phyloP scores from a whole-genome alignment of 1,284 basidiomycete species.

The Melampsora americana region DNA sequence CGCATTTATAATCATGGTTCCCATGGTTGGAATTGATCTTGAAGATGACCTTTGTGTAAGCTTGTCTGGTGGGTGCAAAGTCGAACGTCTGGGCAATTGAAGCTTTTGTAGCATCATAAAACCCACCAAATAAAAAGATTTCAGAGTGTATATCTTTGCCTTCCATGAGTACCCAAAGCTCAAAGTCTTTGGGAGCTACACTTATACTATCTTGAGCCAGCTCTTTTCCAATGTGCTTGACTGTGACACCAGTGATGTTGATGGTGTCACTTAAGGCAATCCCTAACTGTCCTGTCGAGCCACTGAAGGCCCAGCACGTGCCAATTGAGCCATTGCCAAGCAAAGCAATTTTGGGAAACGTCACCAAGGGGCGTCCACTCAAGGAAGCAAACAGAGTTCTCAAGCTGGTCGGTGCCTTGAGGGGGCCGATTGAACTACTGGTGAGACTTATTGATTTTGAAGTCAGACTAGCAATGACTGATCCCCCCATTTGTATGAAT shows the following conservation, averaged over 20 bases:
- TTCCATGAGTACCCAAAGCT: constrained; percentile 16
- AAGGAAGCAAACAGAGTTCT: too few relatives aligned
- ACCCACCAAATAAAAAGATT: background rate
- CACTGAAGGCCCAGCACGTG: constrained; percentile 17
- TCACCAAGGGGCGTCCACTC: too few relatives aligned
- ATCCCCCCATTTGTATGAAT: too few relatives aligned
- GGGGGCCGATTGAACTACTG: too few relatives aligned
- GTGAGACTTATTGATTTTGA: too few relatives aligned
- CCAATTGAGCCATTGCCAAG: background rate
- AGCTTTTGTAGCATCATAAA: background rate
- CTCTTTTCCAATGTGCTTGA: background rate
- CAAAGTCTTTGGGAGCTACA: constrained; percentile 11
- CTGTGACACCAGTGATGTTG: background rate
- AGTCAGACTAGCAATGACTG: too few relatives aligned
- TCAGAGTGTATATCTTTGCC: background rate
- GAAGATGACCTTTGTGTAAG: background rate
- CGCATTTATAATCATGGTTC: background rate
- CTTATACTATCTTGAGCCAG: constrained; percentile 18
- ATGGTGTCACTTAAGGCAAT: background rate
- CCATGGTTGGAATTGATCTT: constrained; percentile 21
- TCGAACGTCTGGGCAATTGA: too few relatives aligned
- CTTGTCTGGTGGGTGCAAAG: background rate
- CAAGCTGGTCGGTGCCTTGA: too few relatives aligned
- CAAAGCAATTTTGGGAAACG: background rate
- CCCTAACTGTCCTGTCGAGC: background rate